Conservation (phyloP, 1,284 basidiomycete species). For the Cryptococcus sp. region DNA sequence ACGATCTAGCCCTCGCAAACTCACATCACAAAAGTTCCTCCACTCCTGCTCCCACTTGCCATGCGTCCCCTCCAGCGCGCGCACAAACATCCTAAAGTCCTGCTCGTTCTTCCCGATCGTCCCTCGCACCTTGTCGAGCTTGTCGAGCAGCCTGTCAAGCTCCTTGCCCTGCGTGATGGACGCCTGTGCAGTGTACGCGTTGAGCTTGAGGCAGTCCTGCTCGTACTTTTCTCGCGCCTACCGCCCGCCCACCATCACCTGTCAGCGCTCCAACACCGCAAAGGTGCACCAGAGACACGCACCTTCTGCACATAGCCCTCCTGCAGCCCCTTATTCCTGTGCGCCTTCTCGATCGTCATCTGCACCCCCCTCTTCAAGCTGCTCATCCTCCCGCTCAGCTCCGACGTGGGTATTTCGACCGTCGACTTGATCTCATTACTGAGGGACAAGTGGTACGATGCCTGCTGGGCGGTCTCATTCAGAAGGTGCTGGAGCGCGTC, state of each 20-base stretch:
- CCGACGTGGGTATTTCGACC: slow-evolving; percentile 64
- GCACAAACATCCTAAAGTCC: slow-evolving; percentile 85
- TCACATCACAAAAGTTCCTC: slow-evolving; percentile 81
- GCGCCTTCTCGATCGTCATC: slow-evolving; percentile 75
- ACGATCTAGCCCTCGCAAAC: slow-evolving; percentile 19
- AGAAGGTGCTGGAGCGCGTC: slow-evolving; percentile 73
- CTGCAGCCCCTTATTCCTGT: slow-evolving; percentile 78
- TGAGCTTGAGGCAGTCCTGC: slow-evolving; percentile 88
- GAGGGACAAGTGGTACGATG: slow-evolving; percentile 56
- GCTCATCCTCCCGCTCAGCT: slow-evolving; percentile 65
- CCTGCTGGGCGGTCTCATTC: slow-evolving; percentile 77
- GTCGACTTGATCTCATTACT: slow-evolving; percentile 73
- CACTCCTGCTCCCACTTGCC: slow-evolving; percentile 90
- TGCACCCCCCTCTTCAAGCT: slow-evolving; percentile 69
- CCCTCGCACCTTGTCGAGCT: slow-evolving; percentile 83
- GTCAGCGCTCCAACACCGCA: neutral
- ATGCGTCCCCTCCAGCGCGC: slow-evolving; percentile 73
- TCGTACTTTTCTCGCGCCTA: slow-evolving; percentile 90
- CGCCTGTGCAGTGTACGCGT: slow-evolving; percentile 90
- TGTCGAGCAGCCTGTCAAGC: slow-evolving; percentile 81
- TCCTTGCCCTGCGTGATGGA: slow-evolving; percentile 91
- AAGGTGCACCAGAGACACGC: slow-evolving; percentile 6
- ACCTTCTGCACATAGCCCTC: slow-evolving; percentile 75
- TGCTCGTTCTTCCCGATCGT: slow-evolving; percentile 85
- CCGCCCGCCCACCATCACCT: no score